Evolutionary conservation across 495 filamentous ascomycete genomes (phyloP).

Genomic region (Tuber aestivum): DNA sequence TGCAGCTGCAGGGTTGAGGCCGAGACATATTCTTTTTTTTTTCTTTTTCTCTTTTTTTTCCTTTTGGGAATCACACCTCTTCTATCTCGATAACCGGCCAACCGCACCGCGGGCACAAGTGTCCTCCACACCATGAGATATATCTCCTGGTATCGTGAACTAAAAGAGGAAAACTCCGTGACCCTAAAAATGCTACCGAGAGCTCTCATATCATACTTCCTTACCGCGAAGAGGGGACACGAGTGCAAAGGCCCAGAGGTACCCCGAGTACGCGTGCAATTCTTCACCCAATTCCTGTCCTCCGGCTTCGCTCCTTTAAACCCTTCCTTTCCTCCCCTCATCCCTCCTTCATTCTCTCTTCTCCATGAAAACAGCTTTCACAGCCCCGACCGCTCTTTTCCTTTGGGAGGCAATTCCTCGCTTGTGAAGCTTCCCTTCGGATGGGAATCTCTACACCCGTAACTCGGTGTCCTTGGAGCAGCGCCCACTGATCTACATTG

Average conservation of each 20-base stretch:
- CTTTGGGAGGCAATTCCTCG: not conserved
- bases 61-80: not conserved
- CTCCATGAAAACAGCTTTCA: not conserved
- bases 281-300: not conserved
- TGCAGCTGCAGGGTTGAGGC: not conserved
- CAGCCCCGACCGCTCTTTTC: not conserved
- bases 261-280: not conserved
- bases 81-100: not conserved
- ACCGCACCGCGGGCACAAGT: not conserved
- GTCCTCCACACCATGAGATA: slow-evolving; percentile 2
- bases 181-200: not conserved
- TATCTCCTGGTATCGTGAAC: not conserved
- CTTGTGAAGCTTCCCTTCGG: not conserved
- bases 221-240: not conserved
- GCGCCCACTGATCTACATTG: not conserved
- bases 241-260: not conserved
- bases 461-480: not conserved
- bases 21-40: not conserved
- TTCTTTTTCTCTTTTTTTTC: not conserved
- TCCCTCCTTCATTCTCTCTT: not conserved
- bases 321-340: not conserved
- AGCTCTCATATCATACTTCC: not conserved
- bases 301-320: not conserved
- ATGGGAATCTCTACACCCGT: not conserved
- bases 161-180: not conserved